Conservation (phyloP, 1,139 yeast genomes). For the Saccharomyces hybrid region DNA sequence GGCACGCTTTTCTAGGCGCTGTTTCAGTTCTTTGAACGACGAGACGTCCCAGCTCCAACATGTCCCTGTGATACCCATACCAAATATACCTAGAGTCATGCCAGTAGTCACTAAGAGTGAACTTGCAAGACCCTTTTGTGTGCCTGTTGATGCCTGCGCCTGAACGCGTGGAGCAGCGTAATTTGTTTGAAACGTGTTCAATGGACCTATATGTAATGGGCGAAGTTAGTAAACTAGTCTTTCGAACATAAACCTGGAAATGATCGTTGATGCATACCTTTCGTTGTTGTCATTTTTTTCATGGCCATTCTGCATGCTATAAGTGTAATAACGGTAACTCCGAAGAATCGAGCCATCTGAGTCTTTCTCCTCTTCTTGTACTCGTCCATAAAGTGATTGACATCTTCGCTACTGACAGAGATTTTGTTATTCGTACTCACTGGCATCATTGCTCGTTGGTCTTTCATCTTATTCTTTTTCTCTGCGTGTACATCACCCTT, state of each 20-base stretch:
- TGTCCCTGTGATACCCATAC: slow-evolving; percentile 67
- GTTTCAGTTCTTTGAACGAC: slow-evolving; percentile 31
- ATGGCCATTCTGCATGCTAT: slow-evolving; percentile 68
- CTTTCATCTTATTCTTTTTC: neutral
- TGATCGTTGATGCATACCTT: slow-evolving; percentile 39
- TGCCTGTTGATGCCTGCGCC: slow-evolving; percentile 36
- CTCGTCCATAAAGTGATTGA: slow-evolving; percentile 8
- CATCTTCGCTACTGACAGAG: neutral
- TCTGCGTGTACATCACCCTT: neutral
- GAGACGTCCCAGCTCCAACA: slow-evolving; percentile 78
- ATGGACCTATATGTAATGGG: neutral
- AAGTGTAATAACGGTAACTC: slow-evolving; percentile 65
- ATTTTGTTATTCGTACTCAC: neutral
- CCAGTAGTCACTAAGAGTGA: slow-evolving; percentile 40
- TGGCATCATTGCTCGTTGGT: neutral
- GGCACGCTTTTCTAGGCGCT: neutral
- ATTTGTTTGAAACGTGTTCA: neutral
- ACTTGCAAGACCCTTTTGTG: neutral
- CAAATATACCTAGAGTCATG: slow-evolving; percentile 62
- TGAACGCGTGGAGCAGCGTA: slow-evolving; percentile 33
- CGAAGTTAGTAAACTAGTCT: neutral
- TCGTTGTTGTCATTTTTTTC: slow-evolving; percentile 63
- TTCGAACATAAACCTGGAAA: neutral
- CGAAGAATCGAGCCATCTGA: slow-evolving; percentile 68
- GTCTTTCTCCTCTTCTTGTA: slow-evolving; percentile 50